Conservation (phyloP, 768 basidiomycete species). For the Tulasnella sp. region DNA sequence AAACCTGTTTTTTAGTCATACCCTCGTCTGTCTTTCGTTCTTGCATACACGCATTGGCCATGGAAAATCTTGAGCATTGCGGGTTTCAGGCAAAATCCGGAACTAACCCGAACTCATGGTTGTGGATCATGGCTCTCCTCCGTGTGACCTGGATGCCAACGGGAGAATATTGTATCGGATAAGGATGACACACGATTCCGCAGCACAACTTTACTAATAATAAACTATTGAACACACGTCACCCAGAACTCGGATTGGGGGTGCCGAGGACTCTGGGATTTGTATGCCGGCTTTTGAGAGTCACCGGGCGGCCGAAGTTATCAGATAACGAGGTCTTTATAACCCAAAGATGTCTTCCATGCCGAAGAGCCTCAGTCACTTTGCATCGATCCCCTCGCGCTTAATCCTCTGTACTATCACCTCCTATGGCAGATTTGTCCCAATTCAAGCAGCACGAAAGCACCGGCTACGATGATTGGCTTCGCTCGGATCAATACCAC, state of each 20-base stretch:
- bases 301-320: not conserved
- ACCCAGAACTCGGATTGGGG: not conserved
- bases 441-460: not conserved
- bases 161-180: not conserved
- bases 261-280: not conserved
- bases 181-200: not conserved
- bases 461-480: constrained; percentile 19
- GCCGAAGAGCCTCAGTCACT: not conserved
- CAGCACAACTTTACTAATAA: not conserved
- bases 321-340: not conserved
- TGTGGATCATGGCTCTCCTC: not conserved
- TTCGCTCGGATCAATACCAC: constrained; percentile 23
- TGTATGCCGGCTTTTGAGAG: not conserved
- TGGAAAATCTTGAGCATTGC: not conserved
- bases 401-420: not conserved
- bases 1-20: not conserved
- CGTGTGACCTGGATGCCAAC: not conserved
- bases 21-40: not conserved
- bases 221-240: not conserved
- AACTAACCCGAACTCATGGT: not conserved
- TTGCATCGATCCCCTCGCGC: not conserved
- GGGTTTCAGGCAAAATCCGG: not conserved
- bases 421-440: not conserved
- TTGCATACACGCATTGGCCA: not conserved
- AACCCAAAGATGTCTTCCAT: not conserved